These are phyloP conservation scores for Handroanthus guayacan DNA, from an alignment of 257 asterid species.

Conservation along the genomic window DNA sequence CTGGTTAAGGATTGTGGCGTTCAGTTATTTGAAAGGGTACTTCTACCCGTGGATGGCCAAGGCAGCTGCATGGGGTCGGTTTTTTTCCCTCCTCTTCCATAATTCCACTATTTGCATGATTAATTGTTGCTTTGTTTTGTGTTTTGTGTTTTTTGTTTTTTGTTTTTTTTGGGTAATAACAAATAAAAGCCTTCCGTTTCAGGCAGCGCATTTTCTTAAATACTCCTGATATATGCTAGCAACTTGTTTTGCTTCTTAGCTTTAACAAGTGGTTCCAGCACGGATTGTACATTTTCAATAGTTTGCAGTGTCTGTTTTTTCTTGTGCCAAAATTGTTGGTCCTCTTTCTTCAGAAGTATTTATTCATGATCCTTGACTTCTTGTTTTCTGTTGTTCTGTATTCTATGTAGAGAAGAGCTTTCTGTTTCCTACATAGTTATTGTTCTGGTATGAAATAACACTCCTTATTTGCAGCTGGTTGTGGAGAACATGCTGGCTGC, in stretches of 20 bases:
- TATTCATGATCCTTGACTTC: conserved; percentile 20
- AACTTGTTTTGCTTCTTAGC: conserved; percentile 24
- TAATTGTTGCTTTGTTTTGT: neutral
- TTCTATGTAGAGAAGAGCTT: conserved; percentile 20
- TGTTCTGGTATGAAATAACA: conserved; percentile 18
- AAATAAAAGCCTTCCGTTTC: neutral
- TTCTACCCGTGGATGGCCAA: conserved; percentile 2
- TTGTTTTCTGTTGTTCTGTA: conserved; percentile 20
- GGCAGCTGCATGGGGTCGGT: conserved; percentile 10
- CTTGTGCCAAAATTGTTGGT: conserved; percentile 8
- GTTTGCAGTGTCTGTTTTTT: conserved; percentile 13
- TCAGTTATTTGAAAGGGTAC: conserved; percentile 23
- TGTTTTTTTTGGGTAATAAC: neutral
- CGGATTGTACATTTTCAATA: conserved; percentile 1
- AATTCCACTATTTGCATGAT: neutral
- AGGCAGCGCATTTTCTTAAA: neutral
- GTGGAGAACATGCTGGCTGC: conserved; percentile 97
- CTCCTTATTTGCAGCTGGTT: conserved; percentile 74
- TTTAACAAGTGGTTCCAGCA: conserved; percentile 17
- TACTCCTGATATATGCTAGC: neutral
- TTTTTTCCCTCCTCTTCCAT: neutral
- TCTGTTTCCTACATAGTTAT: conserved; percentile 17
- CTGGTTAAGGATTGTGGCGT: conserved; percentile 1
- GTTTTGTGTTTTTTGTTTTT: too few species aligned
- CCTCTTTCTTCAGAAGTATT: neutral